Percentiles rank a stretch among this genome's conserved stretches.
These are phyloP conservation scores for Volvox carteri DNA, from an alignment of 163 green algal species.

Conservation along the genomic window DNA sequence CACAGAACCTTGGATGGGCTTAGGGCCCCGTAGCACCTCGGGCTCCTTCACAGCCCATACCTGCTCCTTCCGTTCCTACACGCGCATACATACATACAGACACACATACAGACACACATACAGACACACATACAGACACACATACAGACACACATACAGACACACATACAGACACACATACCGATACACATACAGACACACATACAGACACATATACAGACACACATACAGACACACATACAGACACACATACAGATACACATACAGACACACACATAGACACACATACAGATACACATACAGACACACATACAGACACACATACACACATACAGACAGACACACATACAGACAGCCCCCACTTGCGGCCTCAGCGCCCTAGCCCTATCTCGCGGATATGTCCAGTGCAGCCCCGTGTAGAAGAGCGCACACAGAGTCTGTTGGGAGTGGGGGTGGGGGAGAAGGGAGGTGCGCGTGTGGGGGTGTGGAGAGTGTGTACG, in stretches of 20 bases:
- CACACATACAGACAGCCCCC: background rate
- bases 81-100: too few relatives aligned
- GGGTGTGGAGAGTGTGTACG: background rate
- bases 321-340: background rate
- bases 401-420: conserved; percentile 79
- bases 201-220: background rate
- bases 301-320: background rate
- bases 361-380: conserved; percentile 27
- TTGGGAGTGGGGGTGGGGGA: background rate
- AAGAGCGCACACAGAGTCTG: conserved; percentile 77
- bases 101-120: too few relatives aligned
- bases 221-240: background rate
- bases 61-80: too few relatives aligned
- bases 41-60: too few relatives aligned
- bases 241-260: background rate
- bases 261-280: background rate
- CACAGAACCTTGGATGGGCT: too few relatives aligned
- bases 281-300: background rate
- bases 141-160: background rate
- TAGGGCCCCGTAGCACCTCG: too few relatives aligned
- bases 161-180: background rate
- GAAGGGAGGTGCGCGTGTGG: too few relatives aligned
- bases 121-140: background rate
- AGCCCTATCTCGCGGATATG: conserved; percentile 61
- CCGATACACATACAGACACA: background rate